A percentile compares a stretch with the other conserved stretches of the same genome.
Conservation (phyloP, 108 stramenopile genomes). For the Chaetoceros tenuissimus region DNA sequence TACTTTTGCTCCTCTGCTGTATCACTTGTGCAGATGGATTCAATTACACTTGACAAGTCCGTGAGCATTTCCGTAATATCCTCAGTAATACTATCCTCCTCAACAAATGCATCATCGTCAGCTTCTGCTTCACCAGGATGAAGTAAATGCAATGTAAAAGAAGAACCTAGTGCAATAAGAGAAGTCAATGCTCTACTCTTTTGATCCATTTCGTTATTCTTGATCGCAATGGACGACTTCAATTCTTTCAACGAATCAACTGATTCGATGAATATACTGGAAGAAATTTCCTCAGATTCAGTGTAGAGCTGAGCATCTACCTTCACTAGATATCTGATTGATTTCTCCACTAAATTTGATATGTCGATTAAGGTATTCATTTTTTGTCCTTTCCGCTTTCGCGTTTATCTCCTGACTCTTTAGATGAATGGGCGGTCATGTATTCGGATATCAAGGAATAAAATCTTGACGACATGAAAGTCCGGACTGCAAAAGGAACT, state of each 20-base stretch:
- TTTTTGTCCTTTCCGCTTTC: conserved; percentile 11
- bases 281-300: conserved; percentile 5
- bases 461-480: conserved; percentile 56
- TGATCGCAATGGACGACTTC: conserved; percentile 36
- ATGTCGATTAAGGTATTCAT: too few relatives aligned
- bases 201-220: not conserved
- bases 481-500: conserved; percentile 30
- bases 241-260: conserved; percentile 19
- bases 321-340: too few relatives aligned
- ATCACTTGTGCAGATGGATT: conserved; percentile 13
- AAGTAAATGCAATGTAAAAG: conserved; percentile 53
- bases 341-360: too few relatives aligned
- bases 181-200: not conserved
- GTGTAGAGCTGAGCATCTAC: not conserved
- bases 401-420: not conserved
- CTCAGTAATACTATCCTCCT: not conserved
- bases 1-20: conserved; percentile 28
- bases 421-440: not conserved
- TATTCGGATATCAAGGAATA: conserved; percentile 61
- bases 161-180: conserved; percentile 15
- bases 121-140: conserved; percentile 25
- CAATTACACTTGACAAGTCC: conserved; percentile 33
- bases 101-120: conserved; percentile 1
- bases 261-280: conserved; percentile 20
- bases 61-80: conserved; percentile 50